Conservation (phyloP, 2,329 filamentous ascomycete genomes). For the Phialocephala sp. region DNA sequence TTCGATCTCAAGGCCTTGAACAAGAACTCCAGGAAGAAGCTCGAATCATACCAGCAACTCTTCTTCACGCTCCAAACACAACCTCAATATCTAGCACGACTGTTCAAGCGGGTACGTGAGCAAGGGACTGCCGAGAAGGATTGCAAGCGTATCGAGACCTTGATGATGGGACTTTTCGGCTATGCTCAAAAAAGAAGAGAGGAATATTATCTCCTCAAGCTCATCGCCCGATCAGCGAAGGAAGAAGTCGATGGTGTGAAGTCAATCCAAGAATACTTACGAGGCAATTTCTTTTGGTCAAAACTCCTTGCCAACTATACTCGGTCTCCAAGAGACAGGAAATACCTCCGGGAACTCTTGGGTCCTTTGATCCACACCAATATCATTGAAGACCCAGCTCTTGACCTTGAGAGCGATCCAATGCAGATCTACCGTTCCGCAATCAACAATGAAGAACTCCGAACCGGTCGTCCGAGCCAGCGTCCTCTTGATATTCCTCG, state of each 20-base stretch:
- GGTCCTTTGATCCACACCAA: slow-evolving; percentile 87
- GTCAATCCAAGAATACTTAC: slow-evolving; percentile 81
- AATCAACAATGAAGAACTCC: slow-evolving; percentile 96
- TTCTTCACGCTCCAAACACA: slow-evolving; percentile 98
- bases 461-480: slow-evolving; percentile 83
- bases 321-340: slow-evolving; percentile 88
- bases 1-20: slow-evolving; percentile 98
- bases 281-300: slow-evolving; percentile 92
- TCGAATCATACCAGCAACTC: slow-evolving; percentile 95
- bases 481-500: slow-evolving; percentile 84
- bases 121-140: slow-evolving; percentile 89
- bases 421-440: slow-evolving; percentile 95
- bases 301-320: slow-evolving; percentile 88
- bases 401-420: slow-evolving; percentile 95
- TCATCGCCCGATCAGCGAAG: slow-evolving; percentile 80
- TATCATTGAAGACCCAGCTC: slow-evolving; percentile 86
- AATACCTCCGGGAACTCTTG: slow-evolving; percentile 86
- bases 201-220: slow-evolving; percentile 93
- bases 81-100: slow-evolving; percentile 86
- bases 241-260: slow-evolving; percentile 81
- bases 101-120: slow-evolving; percentile 85
- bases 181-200: slow-evolving; percentile 96
- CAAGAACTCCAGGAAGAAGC: slow-evolving; percentile 92
- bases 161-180: slow-evolving; percentile 96
- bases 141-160: slow-evolving; percentile 86